Conservation (phyloP, 352 stramenopile genomes). For the Globisporangium camurandrum region DNA sequence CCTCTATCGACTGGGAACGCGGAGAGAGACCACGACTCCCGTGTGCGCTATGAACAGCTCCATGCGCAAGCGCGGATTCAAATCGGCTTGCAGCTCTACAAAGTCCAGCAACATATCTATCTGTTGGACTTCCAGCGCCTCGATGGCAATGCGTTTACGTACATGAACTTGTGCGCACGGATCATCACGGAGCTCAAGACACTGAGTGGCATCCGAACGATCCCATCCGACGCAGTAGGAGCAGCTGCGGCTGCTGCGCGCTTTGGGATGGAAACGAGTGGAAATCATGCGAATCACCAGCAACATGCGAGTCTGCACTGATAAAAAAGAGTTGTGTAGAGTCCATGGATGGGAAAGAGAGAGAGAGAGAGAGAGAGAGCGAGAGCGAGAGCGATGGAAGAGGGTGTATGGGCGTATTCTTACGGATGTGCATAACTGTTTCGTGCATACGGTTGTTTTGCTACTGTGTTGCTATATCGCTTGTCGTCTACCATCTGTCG, state of each 20-base stretch:
- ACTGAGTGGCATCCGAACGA: slow-evolving; percentile 70
- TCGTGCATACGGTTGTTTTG: too few species aligned
- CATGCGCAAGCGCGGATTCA: slow-evolving; percentile 75
- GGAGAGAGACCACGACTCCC: slow-evolving; percentile 18
- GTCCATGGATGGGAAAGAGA: too few species aligned
- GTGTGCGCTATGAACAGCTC: slow-evolving; percentile 24
- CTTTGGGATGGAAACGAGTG: too few species aligned
- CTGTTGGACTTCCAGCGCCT: slow-evolving; percentile 97
- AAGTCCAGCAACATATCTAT: slow-evolving; percentile 98
- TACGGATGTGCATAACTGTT: too few species aligned
- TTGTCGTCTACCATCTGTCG: too few species aligned
- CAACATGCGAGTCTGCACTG: slow-evolving; percentile 3
- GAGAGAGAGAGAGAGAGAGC: neutral
- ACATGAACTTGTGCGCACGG: slow-evolving; percentile 98
- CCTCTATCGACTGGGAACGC: slow-evolving; percentile 4
- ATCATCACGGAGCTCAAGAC: slow-evolving; percentile 99
- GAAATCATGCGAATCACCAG: too few species aligned
- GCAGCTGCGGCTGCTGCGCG: too few species aligned
- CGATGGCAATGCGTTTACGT: slow-evolving; percentile 97
- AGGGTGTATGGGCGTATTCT: too few species aligned
- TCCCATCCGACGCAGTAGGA: slow-evolving; percentile 26
- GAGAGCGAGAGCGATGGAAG: neutral
- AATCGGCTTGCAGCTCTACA: slow-evolving; percentile 95
- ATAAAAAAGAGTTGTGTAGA: too few species aligned
- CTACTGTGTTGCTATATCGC: too few species aligned